Conservation (phyloP, 306 rosid species). For the Heteromeles arbutifolia region DNA sequence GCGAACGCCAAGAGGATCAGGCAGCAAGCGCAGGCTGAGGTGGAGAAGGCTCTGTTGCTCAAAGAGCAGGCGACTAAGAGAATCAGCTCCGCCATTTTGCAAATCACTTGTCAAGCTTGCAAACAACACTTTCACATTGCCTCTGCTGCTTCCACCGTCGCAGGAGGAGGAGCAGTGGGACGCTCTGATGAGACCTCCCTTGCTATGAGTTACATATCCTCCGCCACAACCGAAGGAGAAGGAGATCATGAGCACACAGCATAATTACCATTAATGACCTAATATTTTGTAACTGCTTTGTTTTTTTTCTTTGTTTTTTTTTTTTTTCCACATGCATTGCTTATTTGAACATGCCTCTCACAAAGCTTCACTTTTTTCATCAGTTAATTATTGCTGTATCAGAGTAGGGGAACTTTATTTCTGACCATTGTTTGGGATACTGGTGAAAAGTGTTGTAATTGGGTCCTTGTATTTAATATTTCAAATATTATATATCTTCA, state of each 20-base stretch:
- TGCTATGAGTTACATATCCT: slow-evolving; percentile 75
- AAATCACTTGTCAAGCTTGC: slow-evolving; percentile 82
- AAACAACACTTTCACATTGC: slow-evolving; percentile 56
- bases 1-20: slow-evolving; percentile 72
- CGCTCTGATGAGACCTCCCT: slow-evolving; percentile 68
- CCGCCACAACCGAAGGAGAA: slow-evolving; percentile 76
- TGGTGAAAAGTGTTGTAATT: slow-evolving; percentile 35
- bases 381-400: slow-evolving; percentile 34
- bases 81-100: slow-evolving; percentile 58
- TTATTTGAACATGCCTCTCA: background rate
- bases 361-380: slow-evolving; percentile 15
- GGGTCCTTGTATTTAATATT: slow-evolving; percentile 31
- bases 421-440: slow-evolving; percentile 40
- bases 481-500: slow-evolving; percentile 3
- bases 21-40: slow-evolving; percentile 71
- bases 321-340: background rate
- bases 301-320: background rate
- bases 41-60: slow-evolving; percentile 60
- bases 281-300: background rate
- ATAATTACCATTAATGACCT: background rate
- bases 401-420: slow-evolving; percentile 28
- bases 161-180: background rate
- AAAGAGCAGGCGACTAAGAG: slow-evolving; percentile 72
- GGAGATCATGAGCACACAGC: slow-evolving; percentile 27
- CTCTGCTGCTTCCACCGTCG: background rate